These are phyloP conservation scores for Coemansia sp. DNA, from an alignment of 192 early-diverging fungal species.

Conservation along the genomic window DNA sequence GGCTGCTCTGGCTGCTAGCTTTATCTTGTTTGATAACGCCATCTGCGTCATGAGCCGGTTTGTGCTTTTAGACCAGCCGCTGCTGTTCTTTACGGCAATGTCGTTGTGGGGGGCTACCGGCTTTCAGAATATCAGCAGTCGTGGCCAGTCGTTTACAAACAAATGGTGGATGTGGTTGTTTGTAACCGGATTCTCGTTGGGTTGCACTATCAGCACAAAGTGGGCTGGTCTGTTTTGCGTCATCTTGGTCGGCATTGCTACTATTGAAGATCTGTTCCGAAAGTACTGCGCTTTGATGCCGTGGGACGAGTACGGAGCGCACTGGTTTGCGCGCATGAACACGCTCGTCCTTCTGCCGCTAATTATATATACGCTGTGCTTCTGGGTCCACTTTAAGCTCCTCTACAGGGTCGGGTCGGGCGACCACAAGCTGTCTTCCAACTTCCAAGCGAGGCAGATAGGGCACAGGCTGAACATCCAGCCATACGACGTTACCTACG, in stretches of 20 bases:
- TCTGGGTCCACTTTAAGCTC: conserved; percentile 88
- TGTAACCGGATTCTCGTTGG: conserved; percentile 64
- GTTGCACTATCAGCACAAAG: conserved; percentile 69
- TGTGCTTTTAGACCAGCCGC: conserved; percentile 69
- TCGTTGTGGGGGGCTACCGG: conserved; percentile 54
- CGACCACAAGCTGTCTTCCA: conserved; percentile 86
- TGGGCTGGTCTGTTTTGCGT: conserved; percentile 95
- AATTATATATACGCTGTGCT: conserved; percentile 76
- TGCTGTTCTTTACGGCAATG: conserved; percentile 66
- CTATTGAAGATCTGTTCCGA: conserved; percentile 85
- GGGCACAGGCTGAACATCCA: conserved; percentile 66
- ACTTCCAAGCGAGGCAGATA: conserved; percentile 78
- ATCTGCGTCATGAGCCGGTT: conserved; percentile 63
- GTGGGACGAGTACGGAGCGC: conserved; percentile 62
- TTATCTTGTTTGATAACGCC: conserved; percentile 70
- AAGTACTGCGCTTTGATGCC: conserved; percentile 69
- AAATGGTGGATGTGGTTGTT: conserved; percentile 66
- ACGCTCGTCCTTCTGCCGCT: conserved; percentile 80
- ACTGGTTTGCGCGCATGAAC: conserved; percentile 81
- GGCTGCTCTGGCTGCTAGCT: conserved; percentile 52
- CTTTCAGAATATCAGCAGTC: conserved; percentile 54
- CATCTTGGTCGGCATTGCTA: conserved; percentile 84
- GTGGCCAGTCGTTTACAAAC: conserved; percentile 56
- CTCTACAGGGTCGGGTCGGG: conserved; percentile 80
- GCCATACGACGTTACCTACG: conserved; percentile 40